phyloP scores from a whole-genome alignment of 345 rosid genomes.

The Capsella bursapastoris region DNA sequence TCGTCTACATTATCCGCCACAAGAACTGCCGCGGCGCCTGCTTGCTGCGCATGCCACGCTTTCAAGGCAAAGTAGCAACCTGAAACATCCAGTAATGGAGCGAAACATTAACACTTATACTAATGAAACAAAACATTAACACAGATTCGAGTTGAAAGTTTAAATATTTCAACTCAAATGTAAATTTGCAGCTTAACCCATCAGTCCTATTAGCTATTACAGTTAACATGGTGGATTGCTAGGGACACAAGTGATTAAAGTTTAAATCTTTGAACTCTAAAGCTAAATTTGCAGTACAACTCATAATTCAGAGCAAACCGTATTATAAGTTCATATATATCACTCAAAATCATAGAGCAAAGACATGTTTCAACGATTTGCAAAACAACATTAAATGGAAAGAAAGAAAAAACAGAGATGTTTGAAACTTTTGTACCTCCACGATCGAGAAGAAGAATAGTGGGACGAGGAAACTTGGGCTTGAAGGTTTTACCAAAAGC shows the following conservation, averaged over 20 bases:
- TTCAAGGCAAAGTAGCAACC: conserved; percentile 89
- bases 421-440: conserved; percentile 63
- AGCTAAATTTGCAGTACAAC: conserved; percentile 3
- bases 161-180: not conserved
- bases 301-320: not conserved
- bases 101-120: not conserved
- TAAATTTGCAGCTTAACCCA: not conserved
- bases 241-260: not conserved
- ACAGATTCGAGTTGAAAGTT: not conserved
- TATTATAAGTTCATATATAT: not conserved
- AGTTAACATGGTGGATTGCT: not conserved
- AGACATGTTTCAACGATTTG: not conserved
- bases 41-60: conserved; percentile 86
- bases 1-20: conserved; percentile 77
- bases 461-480: conserved; percentile 59
- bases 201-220: not conserved
- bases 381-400: not conserved
- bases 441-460: conserved; percentile 82
- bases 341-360: not conserved
- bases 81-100: conserved; percentile 31
- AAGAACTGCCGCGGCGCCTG: conserved; percentile 89
- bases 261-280: conserved; percentile 30
- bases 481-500: conserved; percentile 71
- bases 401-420: not conserved
- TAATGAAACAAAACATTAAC: conserved; percentile 18